Percentiles rank a stretch among this genome's conserved stretches.
Evolutionary conservation across 345 rosid genomes (phyloP).

Genomic region (Geranium rotundifolium): DNA sequence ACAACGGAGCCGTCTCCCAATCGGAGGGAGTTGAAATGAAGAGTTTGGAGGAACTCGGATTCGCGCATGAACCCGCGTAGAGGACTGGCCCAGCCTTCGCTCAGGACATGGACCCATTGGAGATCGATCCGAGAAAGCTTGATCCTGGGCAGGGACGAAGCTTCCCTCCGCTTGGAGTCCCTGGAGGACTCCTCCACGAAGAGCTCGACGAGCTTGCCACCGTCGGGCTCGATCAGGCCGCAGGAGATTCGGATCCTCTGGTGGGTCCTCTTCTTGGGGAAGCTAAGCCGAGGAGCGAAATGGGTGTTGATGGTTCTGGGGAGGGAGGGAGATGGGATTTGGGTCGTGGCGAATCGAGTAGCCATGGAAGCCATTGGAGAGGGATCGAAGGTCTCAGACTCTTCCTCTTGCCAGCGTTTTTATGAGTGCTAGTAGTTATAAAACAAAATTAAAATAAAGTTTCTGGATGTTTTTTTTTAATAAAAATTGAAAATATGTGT

Average conservation of each 20-base stretch:
- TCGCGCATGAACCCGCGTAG: slow-evolving; percentile 93
- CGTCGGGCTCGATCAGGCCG: slow-evolving; percentile 77
- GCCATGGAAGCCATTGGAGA: slow-evolving; percentile 61
- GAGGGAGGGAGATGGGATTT: slow-evolving; percentile 29
- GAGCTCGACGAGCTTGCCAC: slow-evolving; percentile 71
- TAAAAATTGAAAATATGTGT: too few relatives aligned
- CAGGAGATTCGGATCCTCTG: slow-evolving; percentile 22
- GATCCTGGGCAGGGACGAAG: slow-evolving; percentile 45
- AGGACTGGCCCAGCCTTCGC: slow-evolving; percentile 99
- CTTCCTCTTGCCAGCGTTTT: too few relatives aligned
- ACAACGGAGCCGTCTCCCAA: slow-evolving; percentile 78
- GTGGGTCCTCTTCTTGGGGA: slow-evolving; percentile 16
- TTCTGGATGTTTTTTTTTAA: too few relatives aligned
- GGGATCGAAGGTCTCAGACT: background rate
- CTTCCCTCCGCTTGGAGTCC: slow-evolving; percentile 50
- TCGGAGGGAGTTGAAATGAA: slow-evolving; percentile 96
- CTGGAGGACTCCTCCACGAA: slow-evolving; percentile 42
- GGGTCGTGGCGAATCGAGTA: slow-evolving; percentile 22
- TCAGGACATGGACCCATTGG: slow-evolving; percentile 93
- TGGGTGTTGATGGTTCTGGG: slow-evolving; percentile 29
- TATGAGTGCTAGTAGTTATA: too few relatives aligned
- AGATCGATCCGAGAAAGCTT: slow-evolving; percentile 60
- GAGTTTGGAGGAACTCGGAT: slow-evolving; percentile 99
- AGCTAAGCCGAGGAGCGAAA: slow-evolving; percentile 21
- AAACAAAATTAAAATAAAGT: too few relatives aligned